Conservation (phyloP, 2,329 filamentous ascomycete species). For the Aspergillus eucalypticola region DNA sequence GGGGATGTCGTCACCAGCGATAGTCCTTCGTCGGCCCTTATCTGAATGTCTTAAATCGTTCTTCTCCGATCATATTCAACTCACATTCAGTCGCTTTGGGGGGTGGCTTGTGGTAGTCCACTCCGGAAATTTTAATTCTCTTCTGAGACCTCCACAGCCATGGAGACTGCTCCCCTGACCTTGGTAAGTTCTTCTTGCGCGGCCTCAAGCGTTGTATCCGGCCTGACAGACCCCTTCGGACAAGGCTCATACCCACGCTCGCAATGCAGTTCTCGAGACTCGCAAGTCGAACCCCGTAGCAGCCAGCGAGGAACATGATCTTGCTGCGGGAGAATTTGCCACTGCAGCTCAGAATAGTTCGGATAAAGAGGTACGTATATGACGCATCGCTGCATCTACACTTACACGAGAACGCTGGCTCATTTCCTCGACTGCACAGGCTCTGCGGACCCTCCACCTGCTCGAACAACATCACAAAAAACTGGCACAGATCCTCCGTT, state of each 20-base stretch:
- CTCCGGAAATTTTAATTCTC: background rate
- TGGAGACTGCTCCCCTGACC: constrained; percentile 71
- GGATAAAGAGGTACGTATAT: constrained; percentile 55
- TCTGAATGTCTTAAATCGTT: background rate
- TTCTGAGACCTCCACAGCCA: constrained; percentile 33
- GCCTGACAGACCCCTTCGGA: constrained; percentile 17
- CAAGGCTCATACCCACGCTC: constrained; percentile 84
- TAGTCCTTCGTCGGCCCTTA: background rate
- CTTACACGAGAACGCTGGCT: background rate
- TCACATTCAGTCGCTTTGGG: background rate
- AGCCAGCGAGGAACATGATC: constrained; percentile 83
- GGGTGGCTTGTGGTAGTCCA: background rate
- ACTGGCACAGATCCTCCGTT: constrained; percentile 77
- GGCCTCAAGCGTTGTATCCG: background rate
- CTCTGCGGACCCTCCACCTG: constrained; percentile 77
- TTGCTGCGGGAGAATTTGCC: constrained; percentile 85
- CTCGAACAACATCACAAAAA: constrained; percentile 85
- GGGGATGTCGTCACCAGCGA: constrained; percentile 11
- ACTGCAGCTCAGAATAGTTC: constrained; percentile 72
- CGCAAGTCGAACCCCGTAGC: constrained; percentile 69
- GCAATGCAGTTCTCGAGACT: constrained; percentile 75
- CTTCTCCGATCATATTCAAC: background rate
- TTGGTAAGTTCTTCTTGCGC: constrained; percentile 49
- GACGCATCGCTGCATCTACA: background rate
- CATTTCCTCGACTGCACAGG: constrained; percentile 55